Evolutionary conservation across 2,329 filamentous ascomycete genomes (phyloP).

Genomic region (Aspergillus piperis): DNA sequence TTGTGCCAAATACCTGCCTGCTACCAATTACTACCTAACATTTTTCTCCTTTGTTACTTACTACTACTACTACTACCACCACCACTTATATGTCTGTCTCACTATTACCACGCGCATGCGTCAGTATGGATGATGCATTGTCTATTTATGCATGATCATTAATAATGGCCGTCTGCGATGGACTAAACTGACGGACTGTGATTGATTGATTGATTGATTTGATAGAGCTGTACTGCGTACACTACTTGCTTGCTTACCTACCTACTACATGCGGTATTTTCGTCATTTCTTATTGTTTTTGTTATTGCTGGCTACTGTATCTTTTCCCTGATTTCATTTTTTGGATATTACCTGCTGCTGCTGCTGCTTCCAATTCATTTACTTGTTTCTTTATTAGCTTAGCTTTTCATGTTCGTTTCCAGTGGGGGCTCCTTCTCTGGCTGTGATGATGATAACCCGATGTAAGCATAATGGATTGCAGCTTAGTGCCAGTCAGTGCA

Average conservation of each 20-base stretch:
- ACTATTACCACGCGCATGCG: neutral
- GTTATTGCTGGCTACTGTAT: neutral
- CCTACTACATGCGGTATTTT: neutral
- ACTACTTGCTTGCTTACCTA: neutral
- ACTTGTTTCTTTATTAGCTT: too few relatives aligned
- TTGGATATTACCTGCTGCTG: neutral
- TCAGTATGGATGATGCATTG: neutral
- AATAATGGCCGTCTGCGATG: too few relatives aligned
- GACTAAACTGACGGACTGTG: too few relatives aligned
- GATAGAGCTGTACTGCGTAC: constrained; percentile 8
- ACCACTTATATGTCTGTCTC: neutral
- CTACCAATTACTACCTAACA: constrained; percentile 1
- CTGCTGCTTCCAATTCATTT: too few relatives aligned
- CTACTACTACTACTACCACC: too few relatives aligned
- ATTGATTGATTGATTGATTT: neutral
- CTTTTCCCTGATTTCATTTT: neutral
- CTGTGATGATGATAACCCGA: too few relatives aligned
- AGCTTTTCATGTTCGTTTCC: too few relatives aligned
- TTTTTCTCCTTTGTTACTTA: too few relatives aligned
- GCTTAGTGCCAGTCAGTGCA: too few relatives aligned
- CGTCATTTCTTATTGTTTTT: neutral
- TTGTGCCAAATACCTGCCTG: constrained; percentile 13
- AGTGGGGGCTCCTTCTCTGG: too few relatives aligned
- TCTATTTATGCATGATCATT: neutral
- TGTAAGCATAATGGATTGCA: too few relatives aligned